These are phyloP conservation scores for Gracilariopsis chorda DNA, from an alignment of 23 red algal species.

Conservation along the genomic window DNA sequence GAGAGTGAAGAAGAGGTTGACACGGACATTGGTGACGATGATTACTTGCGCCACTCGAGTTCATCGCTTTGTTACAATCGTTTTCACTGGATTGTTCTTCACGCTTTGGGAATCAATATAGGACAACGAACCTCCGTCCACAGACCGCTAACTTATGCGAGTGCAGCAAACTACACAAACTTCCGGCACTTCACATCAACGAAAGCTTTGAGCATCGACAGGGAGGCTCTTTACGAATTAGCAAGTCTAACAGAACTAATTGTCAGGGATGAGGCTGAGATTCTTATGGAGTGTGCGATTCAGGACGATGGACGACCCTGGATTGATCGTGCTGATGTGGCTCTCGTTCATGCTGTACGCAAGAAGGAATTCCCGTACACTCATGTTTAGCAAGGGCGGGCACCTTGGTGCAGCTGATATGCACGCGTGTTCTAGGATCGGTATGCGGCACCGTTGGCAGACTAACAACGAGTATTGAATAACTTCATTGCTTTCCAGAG, in stretches of 20 bases:
- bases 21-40: not conserved
- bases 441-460: too few species aligned
- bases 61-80: slow-evolving; percentile 33
- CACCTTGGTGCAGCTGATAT: too few species aligned
- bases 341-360: slow-evolving; percentile 13
- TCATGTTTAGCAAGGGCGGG: too few species aligned
- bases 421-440: too few species aligned
- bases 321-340: slow-evolving; percentile 39
- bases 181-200: not conserved
- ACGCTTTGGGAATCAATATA: not conserved
- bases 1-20: too few species aligned
- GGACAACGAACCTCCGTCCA: not conserved
- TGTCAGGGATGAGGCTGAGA: slow-evolving; percentile 37
- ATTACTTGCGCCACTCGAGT: not conserved
- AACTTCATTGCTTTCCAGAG: too few species aligned
- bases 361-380: slow-evolving; percentile 20
- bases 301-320: slow-evolving; percentile 49
- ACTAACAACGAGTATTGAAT: too few species aligned
- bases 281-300: slow-evolving; percentile 33
- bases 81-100: slow-evolving; percentile 34
- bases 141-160: not conserved
- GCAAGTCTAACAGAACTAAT: slow-evolving; percentile 4
- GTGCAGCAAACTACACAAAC: slow-evolving; percentile 38
- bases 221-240: not conserved
- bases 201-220: not conserved